Evolutionary conservation across 1,284 basidiomycete genomes (phyloP), one percentile per base, ranked within the genome.

Genomic region (Ganoderma meredithae): DNA sequence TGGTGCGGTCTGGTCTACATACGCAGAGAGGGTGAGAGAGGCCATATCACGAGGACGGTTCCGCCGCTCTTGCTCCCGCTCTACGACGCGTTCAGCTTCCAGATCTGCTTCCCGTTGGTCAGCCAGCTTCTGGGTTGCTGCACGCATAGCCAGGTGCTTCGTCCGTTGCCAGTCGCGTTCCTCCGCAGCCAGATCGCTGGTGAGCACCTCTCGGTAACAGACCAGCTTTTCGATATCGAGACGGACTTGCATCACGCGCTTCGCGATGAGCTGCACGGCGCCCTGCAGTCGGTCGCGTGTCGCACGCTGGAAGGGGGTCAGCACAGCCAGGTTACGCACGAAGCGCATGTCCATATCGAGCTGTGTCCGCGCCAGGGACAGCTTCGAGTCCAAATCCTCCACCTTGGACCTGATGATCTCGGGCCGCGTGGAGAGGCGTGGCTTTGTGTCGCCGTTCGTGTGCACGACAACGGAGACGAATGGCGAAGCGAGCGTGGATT

Each of bases 231-330:
- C 87, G 62, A 95, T 82, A n/a, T 94, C 88, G 67, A 97, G 83
- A 55, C 95, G 88, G 61, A 89, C 82, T 69, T 86, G 83, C 72
- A 87, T 87, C 67, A 98, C 83, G 52, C 87, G 86, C 73, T 86
- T 88, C 9, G 92, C 87, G 4, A 93, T 82, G n/a, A 81, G 82
- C 70, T 91, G 88, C 19, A 96, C 82, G 5, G 89, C 84, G 36
- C 81, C 74, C 33, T 88, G 82, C 43, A 98, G 84, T 58, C 91
- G 86, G 70, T 95, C 93, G 58, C 95, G 88, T 1, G 95, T 96
- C 6, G 90, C 83, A 63, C 88, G 88, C 76, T 93, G 94, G 79
- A 98, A 97, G 1, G 97, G 95, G 9, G 95, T 93, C 60, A 98
- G 83, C 62, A 93, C 88, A 1, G 90, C 91, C n/a, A 98, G 84